Evolutionary conservation across 208 protist species (phyloP), one percentile per base, ranked within the genome.

Genomic region (Tritrichomonas foetus): DNA sequence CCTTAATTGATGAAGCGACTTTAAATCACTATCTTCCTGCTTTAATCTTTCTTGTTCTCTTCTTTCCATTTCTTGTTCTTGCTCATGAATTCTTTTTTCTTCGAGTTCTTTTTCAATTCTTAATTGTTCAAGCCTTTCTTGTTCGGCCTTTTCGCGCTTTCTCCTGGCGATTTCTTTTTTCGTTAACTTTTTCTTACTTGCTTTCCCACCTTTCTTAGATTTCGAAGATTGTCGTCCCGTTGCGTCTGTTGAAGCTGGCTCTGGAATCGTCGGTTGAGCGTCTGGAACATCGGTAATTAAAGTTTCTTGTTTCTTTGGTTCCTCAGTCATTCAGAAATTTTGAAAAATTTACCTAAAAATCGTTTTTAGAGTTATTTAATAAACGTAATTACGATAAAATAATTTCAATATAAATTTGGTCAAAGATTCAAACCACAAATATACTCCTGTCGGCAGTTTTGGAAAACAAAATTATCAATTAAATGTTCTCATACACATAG

Each of bases 31-130:
- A 14, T 89, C 47, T 50, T 89, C 78, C 11, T 53, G 25, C 20
- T 89, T 25, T 3, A 89, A 27, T 89, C 78, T 89, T 30, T 89
- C 41, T 50, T 89, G 78, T 3, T 49, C 78, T 30, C 14, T 20
- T n/a, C 44, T 25, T 55, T 44, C 78, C 78, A 89, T 89, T 89
- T 89, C 78, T 25, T 49, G 41, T 57, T 89, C 78, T n/a, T 49
- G 78, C 36, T 89, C 47, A 50, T 49, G 78, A n/a, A 16, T 57
- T 89, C 47, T 20, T 57, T 89, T 49, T 8, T 44, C 78, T 89
- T 89, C 78, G 11, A 44, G 78, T 20, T 89, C 47, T 16, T 13
- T 49, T 53, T 53, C 47, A 53, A 53, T 49, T 39, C 41, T 14
- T 20, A 89, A 27, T 89, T 89, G 78, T 20, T 89, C 41, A 39